Base-by-base conservation (phyloP, 2,329 filamentous ascomycete genomes). In the Malbranchea cinnamomea region DNA sequence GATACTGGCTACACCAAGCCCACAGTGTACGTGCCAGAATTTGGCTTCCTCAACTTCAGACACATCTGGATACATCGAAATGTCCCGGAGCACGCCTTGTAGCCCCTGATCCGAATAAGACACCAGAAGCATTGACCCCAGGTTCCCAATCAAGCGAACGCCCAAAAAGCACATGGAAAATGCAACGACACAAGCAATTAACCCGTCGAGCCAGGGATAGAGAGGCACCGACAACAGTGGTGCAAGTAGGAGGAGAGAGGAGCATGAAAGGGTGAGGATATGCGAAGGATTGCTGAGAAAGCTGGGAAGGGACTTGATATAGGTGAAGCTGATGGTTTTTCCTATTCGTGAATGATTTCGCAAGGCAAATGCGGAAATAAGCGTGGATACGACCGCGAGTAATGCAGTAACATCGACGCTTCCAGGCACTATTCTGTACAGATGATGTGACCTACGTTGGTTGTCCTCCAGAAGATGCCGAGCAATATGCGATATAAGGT, bases 21-120 rank as follows among this genome's bases (percentile, higher is more conserved):
- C 85, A 51, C 95, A 94, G 56, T 98, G 89, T 9, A 94, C 89
- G 60, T 98, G 89, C 89, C 89, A 98, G 54, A 98, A 93, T 49
- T 84, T 76, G 2, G 85, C 87, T 47, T 94, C 85, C 34, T 94
- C 82, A 26, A 98, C 74, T 1, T 68, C 68, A 25, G 69, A 68
- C 15, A 95, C 74, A 32, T 69, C 68, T 2, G 79, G 73, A 44
- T 94, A 84, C 2, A 74, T 68, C 50, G 84, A 77, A 30, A 98
- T 85, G 51, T 92, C 83, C 33, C 71, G 70, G 44, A 94, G 65
- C n/a, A 93, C 76, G 13, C 77, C 74, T 3, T 71, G 65, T 2
- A 89, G 74, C 3, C 71, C 64, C 13, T 54, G 52, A 8, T 64
- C 58, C 8, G 56, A 60, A 51, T 91, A 94, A 3, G 79, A 87